Conservation (phyloP, 257 asterid species). For the Avicennia marina region DNA sequence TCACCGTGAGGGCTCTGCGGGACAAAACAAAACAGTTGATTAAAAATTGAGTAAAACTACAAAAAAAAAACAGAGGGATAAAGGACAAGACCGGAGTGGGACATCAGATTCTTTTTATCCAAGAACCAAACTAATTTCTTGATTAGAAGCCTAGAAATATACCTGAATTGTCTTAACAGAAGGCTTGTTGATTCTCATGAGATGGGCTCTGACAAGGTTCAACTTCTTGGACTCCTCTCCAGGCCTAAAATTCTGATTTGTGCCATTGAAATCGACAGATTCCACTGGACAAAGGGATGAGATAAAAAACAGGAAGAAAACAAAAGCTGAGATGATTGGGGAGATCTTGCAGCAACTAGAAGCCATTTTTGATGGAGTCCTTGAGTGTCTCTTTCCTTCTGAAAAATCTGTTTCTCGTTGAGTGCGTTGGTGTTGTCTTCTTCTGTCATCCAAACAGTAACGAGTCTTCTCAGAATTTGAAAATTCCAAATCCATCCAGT, state of each 20-base stretch:
- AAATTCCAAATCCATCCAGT: conserved; percentile 37
- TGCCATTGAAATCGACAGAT: conserved; percentile 29
- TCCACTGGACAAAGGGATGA: conserved; percentile 45
- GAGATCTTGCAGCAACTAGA: conserved; percentile 30
- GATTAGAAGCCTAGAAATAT: no score
- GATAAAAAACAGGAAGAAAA: conserved; percentile 42
- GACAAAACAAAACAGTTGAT: not conserved
- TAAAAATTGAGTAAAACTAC: not conserved
- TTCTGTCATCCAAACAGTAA: conserved; percentile 26
- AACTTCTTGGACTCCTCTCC: no score
- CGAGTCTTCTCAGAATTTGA: conserved; percentile 18
- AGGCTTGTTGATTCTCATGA: conserved; percentile 72
- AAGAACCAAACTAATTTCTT: no score
- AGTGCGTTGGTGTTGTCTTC: no score
- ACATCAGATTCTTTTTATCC: no score
- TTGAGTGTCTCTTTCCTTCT: no score
- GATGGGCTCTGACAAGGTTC: conserved; percentile 45
- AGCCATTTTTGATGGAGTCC: no score
- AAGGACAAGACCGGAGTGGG: no score
- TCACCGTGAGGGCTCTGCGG: conserved; percentile 98
- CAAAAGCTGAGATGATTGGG: conserved; percentile 46
- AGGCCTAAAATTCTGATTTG: conserved; percentile 21
- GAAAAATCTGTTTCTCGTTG: no score
- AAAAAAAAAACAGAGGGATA: no score
- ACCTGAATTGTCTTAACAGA: conserved; percentile 74